These are phyloP conservation scores for Oryza australiensis DNA, from an alignment of 176 grass and related monocot species.

Conservation along the genomic window DNA sequence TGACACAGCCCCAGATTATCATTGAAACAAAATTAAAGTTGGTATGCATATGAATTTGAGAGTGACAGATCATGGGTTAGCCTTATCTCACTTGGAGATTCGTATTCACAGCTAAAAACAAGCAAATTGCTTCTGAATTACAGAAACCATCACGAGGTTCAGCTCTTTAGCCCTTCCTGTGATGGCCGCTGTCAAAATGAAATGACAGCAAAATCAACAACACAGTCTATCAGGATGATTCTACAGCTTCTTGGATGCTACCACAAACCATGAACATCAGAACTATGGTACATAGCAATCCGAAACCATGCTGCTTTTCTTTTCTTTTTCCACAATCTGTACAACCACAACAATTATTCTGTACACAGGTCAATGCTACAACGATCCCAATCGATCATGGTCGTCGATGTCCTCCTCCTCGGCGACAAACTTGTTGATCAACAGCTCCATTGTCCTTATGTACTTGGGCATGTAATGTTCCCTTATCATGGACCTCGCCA, in stretches of 20 bases:
- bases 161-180: constrained; percentile 40
- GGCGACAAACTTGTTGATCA: constrained; percentile 62
- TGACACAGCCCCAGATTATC: constrained; percentile 1
- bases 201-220: constrained; percentile 19
- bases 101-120: constrained; percentile 25
- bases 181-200: background rate
- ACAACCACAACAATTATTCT: constrained; percentile 37
- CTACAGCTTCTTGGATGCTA: constrained; percentile 39
- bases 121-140: constrained; percentile 18
- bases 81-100: background rate
- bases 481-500: constrained; percentile 75
- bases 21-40: background rate
- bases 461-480: constrained; percentile 98
- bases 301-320: constrained; percentile 29
- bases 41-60: background rate
- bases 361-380: constrained; percentile 44
- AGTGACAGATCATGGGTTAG: background rate
- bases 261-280: constrained; percentile 20
- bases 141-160: constrained; percentile 17
- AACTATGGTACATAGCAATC: constrained; percentile 18
- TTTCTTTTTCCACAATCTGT: constrained; percentile 39
- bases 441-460: constrained; percentile 67
- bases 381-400: constrained; percentile 16
- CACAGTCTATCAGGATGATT: background rate
- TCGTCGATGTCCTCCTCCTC: constrained; percentile 11